A percentile compares a stretch with the other conserved stretches of the same genome.
Conservation (phyloP, 2,329 filamentous ascomycete species). For the Colletotrichum sp. region DNA sequence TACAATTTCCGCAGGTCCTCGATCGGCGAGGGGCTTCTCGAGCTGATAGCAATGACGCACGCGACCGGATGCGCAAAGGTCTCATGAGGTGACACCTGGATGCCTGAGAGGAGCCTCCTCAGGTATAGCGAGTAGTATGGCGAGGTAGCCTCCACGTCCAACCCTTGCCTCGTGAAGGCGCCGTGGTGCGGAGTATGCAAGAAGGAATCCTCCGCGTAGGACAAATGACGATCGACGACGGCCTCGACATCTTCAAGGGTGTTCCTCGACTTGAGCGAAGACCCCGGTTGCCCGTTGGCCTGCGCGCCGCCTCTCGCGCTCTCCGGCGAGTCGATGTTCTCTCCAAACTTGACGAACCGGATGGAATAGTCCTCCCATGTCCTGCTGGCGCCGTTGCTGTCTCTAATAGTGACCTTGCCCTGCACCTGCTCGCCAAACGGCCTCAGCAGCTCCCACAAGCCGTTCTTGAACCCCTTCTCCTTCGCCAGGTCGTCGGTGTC, state of each 20-base stretch:
- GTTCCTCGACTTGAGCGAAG: slow-evolving; percentile 19
- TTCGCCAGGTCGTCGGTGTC: slow-evolving; percentile 83
- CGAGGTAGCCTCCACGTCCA: slow-evolving; percentile 62
- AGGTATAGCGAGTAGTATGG: slow-evolving; percentile 88
- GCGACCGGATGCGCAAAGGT: slow-evolving; percentile 95
- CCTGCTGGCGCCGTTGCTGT: slow-evolving; percentile 84
- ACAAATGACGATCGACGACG: slow-evolving; percentile 79
- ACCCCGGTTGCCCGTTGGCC: slow-evolving; percentile 31
- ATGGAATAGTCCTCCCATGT: slow-evolving; percentile 90
- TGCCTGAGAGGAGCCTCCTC: slow-evolving; percentile 79
- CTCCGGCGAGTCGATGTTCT: slow-evolving; percentile 58
- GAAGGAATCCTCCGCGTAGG: slow-evolving; percentile 71
- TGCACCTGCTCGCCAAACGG: slow-evolving; percentile 90
- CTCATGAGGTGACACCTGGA: slow-evolving; percentile 83
- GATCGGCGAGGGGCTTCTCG: slow-evolving; percentile 81
- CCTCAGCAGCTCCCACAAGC: slow-evolving; percentile 83
- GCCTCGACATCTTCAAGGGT: slow-evolving; percentile 74
- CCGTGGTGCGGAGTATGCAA: slow-evolving; percentile 40
- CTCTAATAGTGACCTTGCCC: slow-evolving; percentile 88
- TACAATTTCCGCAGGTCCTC: slow-evolving; percentile 87
- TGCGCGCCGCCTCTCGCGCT: slow-evolving; percentile 32
- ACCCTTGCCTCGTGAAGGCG: slow-evolving; percentile 41
- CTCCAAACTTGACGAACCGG: slow-evolving; percentile 77
- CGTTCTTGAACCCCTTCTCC: slow-evolving; percentile 83
- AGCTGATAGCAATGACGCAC: slow-evolving; percentile 94